Base-by-base conservation (phyloP, 73 alveolate species). In the Symbiodinium natans region DNA sequence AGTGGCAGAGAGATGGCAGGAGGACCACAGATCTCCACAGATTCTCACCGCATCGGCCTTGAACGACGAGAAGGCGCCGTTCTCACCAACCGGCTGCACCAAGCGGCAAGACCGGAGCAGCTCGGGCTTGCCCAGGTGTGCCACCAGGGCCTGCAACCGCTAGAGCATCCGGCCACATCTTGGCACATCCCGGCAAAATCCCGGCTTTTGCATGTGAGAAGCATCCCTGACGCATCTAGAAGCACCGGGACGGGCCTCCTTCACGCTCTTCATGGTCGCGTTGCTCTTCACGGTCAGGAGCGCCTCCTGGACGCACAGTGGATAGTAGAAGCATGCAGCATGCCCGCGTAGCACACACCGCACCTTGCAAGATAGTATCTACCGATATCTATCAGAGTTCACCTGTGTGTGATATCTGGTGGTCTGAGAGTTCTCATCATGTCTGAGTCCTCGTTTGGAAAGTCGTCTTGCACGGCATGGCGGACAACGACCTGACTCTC, bases 41-140 rank as follows among this genome's bases (percentile, higher is more conserved):
- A 10, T 27, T 10, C 68, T 46, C 17, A 13, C 59, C 25, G 25
- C 1, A 0, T 52, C 21, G 21, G 71, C 95, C 95, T 88, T 88
- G 86, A 88, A 88, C 38, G 71, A 42, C 31, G 95, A 88, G 73
- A 88, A 88, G 42, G 95, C 95, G 27, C 86, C 95, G 31, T 88
- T 88, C 74, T 88, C 95, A 41, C 95, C 95, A 6, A 59, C 95
- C 19, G 68, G 95, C 73, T 88, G 95, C 95, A 88, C 95, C 85
- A 88, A 48, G 86, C 95, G 95, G 73, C 95, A 88, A 17, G 73
- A 27, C 34, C 41, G 63, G 86, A 88, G 42, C 40, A 88, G 85
- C 95, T 88, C 95, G 39, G 95, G 95, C 86, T 88, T 88, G 21
- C 95, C 95, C 77, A 88, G 71, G 46, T 88, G 95, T 29, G 77